Percentiles rank a stretch among this genome's conserved stretches.
Conservation (phyloP, 768 basidiomycete species). For the Tulasnella sp. region DNA sequence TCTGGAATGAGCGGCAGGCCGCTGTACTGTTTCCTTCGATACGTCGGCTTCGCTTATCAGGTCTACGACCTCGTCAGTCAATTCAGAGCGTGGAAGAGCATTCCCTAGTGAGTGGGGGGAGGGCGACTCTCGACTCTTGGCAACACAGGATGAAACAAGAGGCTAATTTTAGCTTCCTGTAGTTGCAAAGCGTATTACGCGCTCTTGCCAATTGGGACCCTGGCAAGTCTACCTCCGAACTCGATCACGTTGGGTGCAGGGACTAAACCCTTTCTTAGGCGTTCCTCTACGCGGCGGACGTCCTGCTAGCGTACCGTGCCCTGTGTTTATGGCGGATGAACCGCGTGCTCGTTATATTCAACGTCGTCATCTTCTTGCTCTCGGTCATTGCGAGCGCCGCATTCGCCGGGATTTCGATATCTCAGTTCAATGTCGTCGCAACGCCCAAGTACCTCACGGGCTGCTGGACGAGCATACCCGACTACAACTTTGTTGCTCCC, state of each 20-base stretch:
- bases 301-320: constrained; percentile 28
- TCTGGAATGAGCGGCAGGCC: constrained; percentile 30
- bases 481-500: constrained; percentile 16
- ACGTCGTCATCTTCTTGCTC: constrained; percentile 1
- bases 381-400: not conserved
- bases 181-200: constrained; percentile 24
- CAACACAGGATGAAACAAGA: too few species aligned
- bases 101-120: not conserved
- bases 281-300: constrained; percentile 25
- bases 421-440: constrained; percentile 12
- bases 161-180: not conserved
- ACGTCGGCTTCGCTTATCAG: constrained; percentile 25
- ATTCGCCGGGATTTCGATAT: not conserved
- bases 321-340: constrained; percentile 33
- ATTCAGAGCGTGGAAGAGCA: constrained; percentile 14
- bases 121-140: not conserved
- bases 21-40: constrained; percentile 31
- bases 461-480: constrained; percentile 4
- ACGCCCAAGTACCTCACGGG: constrained; percentile 23
- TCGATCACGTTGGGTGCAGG: not conserved
- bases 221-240: not conserved
- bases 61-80: constrained; percentile 12
- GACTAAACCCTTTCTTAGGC: not conserved
- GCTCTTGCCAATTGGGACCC: constrained; percentile 28
- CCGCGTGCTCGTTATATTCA: constrained; percentile 21